phyloP scores from a whole-genome alignment of 208 protist species.

The Strigomonas culicis region DNA sequence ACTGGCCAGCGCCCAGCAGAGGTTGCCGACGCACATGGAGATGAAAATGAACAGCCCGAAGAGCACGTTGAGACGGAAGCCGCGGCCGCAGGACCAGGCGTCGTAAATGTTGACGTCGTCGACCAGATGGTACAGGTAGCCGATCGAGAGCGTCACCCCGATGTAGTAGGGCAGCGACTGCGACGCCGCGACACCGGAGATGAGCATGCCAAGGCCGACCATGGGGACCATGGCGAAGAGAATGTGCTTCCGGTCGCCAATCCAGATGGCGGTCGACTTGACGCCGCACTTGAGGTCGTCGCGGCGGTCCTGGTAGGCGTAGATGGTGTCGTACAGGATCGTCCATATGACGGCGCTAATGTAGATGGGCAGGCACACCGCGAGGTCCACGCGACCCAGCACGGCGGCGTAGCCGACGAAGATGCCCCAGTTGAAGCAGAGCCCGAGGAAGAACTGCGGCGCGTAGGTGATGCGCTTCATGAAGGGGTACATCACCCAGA shows the following conservation, averaged over 20 bases:
- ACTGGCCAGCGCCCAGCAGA: slow-evolving; percentile 66
- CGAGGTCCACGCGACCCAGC: slow-evolving; percentile 64
- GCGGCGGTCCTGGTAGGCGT: slow-evolving; percentile 73
- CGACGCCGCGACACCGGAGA: slow-evolving; percentile 59
- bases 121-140: slow-evolving; percentile 64
- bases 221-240: slow-evolving; percentile 54
- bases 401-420: slow-evolving; percentile 88
- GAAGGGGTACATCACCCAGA: slow-evolving; percentile 73
- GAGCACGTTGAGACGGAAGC: slow-evolving; percentile 63
- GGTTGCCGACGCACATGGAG: slow-evolving; percentile 71
- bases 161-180: slow-evolving; percentile 78
- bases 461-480: slow-evolving; percentile 83
- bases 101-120: slow-evolving; percentile 89
- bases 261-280: slow-evolving; percentile 78
- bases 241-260: slow-evolving; percentile 81
- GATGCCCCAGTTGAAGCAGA: slow-evolving; percentile 84
- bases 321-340: slow-evolving; percentile 84
- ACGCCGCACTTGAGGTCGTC: slow-evolving; percentile 79
- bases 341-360: slow-evolving; percentile 64
- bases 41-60: slow-evolving; percentile 67
- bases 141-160: slow-evolving; percentile 46
- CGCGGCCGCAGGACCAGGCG: slow-evolving; percentile 63
- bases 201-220: slow-evolving; percentile 37
- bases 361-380: slow-evolving; percentile 74
- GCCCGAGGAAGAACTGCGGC: slow-evolving; percentile 70